A percentile compares a stretch with the other conserved stretches of the same genome.
Evolutionary conservation across 2,329 filamentous ascomycete species (phyloP).

Genomic region (Kalaharituber pfeilii): DNA sequence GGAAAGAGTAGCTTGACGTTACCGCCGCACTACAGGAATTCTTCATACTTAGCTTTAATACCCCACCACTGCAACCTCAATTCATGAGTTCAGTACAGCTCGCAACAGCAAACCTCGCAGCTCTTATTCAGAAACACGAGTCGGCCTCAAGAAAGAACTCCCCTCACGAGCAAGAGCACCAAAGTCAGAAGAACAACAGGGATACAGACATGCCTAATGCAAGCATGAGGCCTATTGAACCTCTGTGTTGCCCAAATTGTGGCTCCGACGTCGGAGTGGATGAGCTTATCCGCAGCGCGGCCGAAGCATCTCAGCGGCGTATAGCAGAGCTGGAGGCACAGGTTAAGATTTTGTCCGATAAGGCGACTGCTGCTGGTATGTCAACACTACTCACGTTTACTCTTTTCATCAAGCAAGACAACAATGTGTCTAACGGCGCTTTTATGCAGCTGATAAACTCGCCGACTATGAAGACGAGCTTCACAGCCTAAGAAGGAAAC

Average conservation of each 20-base stretch:
- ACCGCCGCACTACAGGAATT: too few species aligned
- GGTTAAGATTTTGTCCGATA: constrained; percentile 51
- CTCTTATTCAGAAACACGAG: background rate
- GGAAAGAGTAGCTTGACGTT: too few species aligned
- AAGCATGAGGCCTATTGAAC: constrained; percentile 4
- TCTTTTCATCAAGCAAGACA: background rate
- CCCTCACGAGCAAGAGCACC: too few species aligned
- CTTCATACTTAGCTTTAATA: too few species aligned
- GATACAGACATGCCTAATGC: background rate
- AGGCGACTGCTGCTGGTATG: constrained; percentile 45
- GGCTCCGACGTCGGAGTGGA: constrained; percentile 28
- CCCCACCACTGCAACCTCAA: too few species aligned
- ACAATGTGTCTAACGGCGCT: background rate
- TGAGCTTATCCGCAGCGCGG: constrained; percentile 24
- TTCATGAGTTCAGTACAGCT: too few species aligned
- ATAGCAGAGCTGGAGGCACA: constrained; percentile 55
- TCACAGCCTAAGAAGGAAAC: constrained; percentile 31
- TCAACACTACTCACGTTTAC: constrained; percentile 12
- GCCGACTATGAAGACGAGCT: constrained; percentile 72
- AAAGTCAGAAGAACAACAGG: background rate
- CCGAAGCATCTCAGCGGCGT: constrained; percentile 40
- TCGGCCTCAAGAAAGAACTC: too few species aligned
- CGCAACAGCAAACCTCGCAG: too few species aligned
- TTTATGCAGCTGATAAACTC: constrained; percentile 30
- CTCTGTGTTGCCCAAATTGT: constrained; percentile 21